Base-by-base conservation (phyloP, 441 rosid genomes). In the Sinapis alba region DNA sequence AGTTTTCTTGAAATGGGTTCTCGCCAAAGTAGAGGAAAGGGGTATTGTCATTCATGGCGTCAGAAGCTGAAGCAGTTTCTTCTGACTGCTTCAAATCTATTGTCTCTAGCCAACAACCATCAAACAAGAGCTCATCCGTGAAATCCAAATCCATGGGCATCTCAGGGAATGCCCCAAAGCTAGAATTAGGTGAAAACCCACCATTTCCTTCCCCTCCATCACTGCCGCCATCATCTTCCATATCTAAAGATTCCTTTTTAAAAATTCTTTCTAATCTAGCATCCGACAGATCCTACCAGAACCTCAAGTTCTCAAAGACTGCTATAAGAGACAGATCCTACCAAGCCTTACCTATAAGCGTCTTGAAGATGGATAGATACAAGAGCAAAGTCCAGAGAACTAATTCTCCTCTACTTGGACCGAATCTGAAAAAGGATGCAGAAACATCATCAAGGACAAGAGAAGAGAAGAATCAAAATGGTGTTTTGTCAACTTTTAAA, bases 81-180 rank as follows among this genome's bases (percentile, higher is more conserved):
- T 73, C 81, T 24, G 80, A 59, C 71, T 88, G 84, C 73, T 81
- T 57, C 60, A 81, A 65, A 76, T 85, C 93, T 6, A 82, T 77
- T 62, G 90, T 79, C 85, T 88, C 91, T 24, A 89, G 59, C 94
- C 97, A 90, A 83, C 96, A 90, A 26, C 99, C 94, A 71, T 90
- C 93, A 67, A 82, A 81, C 83, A 92, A 86, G 75, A 92, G 90
- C 75, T 94, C 89, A 74, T 94, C 94, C 92, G 92, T 85, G 76
- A 89, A 88, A 82, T 90, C 97, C 85, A 92, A 82, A 84, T 94
- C 97, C 92, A 88, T 84, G 74, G 86, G 84, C 56, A 86, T 69
- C 24, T 81, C 89, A 15, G 82, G 71, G 70, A 86, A 82, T 72
- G 65, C 80, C 43, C 81, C 84, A 57, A 78, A 63, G 36, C 77